These are phyloP conservation scores for Globisporangium perplexum DNA, from an alignment of 352 stramenopile genomes.

Conservation along the genomic window DNA sequence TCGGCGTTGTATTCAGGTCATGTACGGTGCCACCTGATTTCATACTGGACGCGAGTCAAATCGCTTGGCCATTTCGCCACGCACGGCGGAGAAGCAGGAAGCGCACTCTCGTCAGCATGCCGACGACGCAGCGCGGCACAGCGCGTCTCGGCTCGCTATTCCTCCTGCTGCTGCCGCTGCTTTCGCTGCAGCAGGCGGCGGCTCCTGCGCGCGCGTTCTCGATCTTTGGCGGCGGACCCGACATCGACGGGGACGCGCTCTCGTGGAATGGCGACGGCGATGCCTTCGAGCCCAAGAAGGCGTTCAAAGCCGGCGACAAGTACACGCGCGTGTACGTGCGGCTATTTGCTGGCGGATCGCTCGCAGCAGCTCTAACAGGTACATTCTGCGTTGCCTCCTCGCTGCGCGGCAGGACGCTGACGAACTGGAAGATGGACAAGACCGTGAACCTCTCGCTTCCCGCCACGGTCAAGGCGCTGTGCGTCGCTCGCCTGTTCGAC, in stretches of 20 bases:
- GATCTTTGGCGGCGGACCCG: conserved; percentile 34
- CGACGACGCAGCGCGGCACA: too few relatives aligned
- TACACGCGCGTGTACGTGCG: conserved; percentile 45
- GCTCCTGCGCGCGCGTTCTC: conserved; percentile 17
- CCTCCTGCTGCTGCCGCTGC: background rate
- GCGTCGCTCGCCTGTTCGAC: conserved; percentile 7
- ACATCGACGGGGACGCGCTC: conserved; percentile 41
- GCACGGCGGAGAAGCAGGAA: too few relatives aligned
- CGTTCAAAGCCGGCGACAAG: conserved; percentile 39
- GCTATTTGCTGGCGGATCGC: too few relatives aligned
- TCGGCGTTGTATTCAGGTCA: too few relatives aligned
- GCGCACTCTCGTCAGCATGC: too few relatives aligned
- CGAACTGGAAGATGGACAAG: conserved; percentile 55
- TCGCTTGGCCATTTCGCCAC: too few relatives aligned
- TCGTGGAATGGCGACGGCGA: conserved; percentile 50
- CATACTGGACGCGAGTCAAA: too few relatives aligned
- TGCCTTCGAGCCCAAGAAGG: conserved; percentile 28
- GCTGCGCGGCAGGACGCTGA: conserved; percentile 28
- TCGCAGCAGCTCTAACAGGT: background rate
- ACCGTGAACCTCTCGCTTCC: conserved; percentile 38
- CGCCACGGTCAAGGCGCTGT: conserved; percentile 46
- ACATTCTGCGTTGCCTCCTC: background rate
- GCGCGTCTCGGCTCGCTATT: too few relatives aligned
- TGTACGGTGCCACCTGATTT: too few relatives aligned
- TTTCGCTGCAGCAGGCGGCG: conserved; percentile 7